A percentile compares a stretch with the other conserved stretches of the same genome.
phyloP scores from a whole-genome alignment of 1,284 basidiomycete genomes.

The Sutorius eximius region DNA sequence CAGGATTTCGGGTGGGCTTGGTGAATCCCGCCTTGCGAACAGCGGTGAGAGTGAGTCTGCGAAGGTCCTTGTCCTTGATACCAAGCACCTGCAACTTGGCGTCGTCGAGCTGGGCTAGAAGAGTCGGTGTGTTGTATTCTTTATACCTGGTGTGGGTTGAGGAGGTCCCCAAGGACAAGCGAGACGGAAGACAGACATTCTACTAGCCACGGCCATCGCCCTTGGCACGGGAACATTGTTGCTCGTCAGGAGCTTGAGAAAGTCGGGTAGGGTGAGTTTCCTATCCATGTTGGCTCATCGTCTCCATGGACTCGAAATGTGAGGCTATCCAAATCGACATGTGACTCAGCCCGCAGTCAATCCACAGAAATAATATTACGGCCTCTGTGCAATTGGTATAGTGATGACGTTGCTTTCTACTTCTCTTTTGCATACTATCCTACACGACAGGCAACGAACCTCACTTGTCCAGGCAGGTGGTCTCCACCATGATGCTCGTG shows the following conservation, averaged over 20 bases:
- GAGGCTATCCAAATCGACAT: background rate
- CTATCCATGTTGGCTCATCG: constrained; percentile 19
- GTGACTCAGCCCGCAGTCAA: constrained; percentile 6
- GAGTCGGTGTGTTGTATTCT: constrained; percentile 61
- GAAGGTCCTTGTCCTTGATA: constrained; percentile 66
- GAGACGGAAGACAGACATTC: constrained; percentile 58
- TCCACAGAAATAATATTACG: constrained; percentile 11
- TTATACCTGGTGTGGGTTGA: constrained; percentile 61
- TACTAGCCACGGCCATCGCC: constrained; percentile 76
- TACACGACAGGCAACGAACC: constrained; percentile 5
- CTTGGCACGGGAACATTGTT: constrained; percentile 65
- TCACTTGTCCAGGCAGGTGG: constrained; percentile 68
- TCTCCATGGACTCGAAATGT: background rate
- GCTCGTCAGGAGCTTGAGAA: constrained; percentile 69
- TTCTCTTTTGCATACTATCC: constrained; percentile 4
- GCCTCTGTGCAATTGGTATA: constrained; percentile 23
- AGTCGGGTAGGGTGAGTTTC: constrained; percentile 68
- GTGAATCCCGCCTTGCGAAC: constrained; percentile 64
- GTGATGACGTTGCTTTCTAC: constrained; percentile 13
- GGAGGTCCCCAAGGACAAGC: background rate
- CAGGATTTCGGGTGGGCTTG: constrained; percentile 20
- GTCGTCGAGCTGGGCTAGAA: constrained; percentile 60
- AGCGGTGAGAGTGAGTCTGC: constrained; percentile 63
- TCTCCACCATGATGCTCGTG: constrained; percentile 90
- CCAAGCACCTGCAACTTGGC: constrained; percentile 56